Evolutionary conservation across 2,329 filamentous ascomycete species (phyloP).

Genomic region (Didymella glomerata): DNA sequence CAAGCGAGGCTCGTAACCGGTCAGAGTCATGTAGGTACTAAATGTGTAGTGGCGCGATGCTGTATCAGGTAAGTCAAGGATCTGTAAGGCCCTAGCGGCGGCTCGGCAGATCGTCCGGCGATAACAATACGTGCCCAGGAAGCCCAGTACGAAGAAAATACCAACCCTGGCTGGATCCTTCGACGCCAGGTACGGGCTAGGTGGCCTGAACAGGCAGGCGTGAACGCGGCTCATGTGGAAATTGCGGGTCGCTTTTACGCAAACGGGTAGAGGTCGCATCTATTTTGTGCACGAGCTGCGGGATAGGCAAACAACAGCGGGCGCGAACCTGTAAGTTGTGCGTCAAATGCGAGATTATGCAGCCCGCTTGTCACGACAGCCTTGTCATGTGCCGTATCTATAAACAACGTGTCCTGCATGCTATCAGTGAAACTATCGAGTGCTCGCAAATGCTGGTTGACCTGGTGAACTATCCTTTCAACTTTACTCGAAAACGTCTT

Average conservation of each 20-base stretch:
- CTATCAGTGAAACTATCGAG: neutral
- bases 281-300: constrained; percentile 2
- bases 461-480: neutral
- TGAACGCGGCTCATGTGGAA: constrained; percentile 1
- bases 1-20: constrained; percentile 7
- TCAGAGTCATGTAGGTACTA: neutral
- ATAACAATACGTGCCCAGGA: constrained; percentile 5
- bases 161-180: constrained; percentile 4
- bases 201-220: constrained; percentile 14
- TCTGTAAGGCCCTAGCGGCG: constrained; percentile 8
- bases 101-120: constrained; percentile 10
- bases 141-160: neutral
- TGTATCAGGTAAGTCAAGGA: neutral
- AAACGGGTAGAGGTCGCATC: neutral
- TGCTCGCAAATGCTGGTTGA: neutral
- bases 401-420: constrained; percentile 4
- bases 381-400: constrained; percentile 6
- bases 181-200: constrained; percentile 1
- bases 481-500: neutral
- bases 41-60: neutral
- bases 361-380: neutral
- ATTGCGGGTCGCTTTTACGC: constrained; percentile 9
- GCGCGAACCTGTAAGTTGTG: constrained; percentile 3
- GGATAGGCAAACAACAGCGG: constrained; percentile 1
- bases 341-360: constrained; percentile 7